phyloP scores from a whole-genome alignment of 495 filamentous ascomycete species.

The Cercophora sp. region DNA sequence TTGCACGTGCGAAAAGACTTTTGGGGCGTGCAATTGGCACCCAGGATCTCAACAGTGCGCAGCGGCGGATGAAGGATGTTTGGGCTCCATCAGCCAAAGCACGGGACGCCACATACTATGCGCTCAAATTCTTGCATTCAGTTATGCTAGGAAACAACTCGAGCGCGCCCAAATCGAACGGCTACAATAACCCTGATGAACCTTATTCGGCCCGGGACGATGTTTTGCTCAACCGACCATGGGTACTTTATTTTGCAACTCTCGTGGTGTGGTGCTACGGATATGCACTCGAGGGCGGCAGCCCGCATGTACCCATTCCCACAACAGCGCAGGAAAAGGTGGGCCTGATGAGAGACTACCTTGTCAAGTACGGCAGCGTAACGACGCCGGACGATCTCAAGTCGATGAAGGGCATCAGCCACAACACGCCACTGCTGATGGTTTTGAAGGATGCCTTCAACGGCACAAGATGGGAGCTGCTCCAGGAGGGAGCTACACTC shows the following conservation, averaged over 20 bases:
- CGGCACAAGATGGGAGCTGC: conserved; percentile 83
- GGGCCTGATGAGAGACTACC: conserved; percentile 73
- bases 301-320: conserved; percentile 46
- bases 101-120: conserved; percentile 90
- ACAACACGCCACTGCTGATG: conserved; percentile 76
- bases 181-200: conserved; percentile 30
- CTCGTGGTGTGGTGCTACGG: conserved; percentile 95
- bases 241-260: conserved; percentile 93
- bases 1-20: conserved; percentile 77
- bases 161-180: conserved; percentile 27
- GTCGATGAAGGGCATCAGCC: conserved; percentile 70
- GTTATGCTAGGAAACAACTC: conserved; percentile 62
- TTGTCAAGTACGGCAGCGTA: conserved; percentile 69
- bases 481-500: conserved; percentile 79
- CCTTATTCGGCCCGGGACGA: conserved; percentile 83
- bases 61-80: conserved; percentile 77
- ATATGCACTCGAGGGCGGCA: conserved; percentile 81
- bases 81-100: conserved; percentile 94
- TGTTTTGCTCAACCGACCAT: conserved; percentile 84
- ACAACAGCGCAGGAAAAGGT: conserved; percentile 60
- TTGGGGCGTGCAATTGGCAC: conserved; percentile 81
- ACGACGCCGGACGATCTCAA: conserved; percentile 78
- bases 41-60: conserved; percentile 74
- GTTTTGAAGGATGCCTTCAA: conserved; percentile 77
- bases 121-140: conserved; percentile 76